Percentiles rank a stretch among this genome's conserved stretches.
Evolutionary conservation across 2,329 filamentous ascomycete genomes (phyloP).

Genomic region (Cladosporium sp.): DNA sequence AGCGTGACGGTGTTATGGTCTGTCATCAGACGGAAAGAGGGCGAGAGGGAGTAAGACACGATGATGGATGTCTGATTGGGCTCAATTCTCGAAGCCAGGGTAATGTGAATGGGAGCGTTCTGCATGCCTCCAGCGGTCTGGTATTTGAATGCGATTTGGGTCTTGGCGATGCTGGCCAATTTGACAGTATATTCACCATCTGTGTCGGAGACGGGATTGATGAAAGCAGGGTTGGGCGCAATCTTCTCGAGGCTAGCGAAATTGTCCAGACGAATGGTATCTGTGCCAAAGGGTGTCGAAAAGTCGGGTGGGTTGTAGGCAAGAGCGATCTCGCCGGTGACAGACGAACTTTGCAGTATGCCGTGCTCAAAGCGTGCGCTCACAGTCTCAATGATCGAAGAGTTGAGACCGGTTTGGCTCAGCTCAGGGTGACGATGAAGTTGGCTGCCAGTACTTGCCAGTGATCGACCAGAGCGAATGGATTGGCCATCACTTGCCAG

Average conservation of each 20-base stretch:
- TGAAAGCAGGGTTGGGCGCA: constrained; percentile 88
- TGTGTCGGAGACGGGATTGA: constrained; percentile 67
- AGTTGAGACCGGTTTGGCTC: constrained; percentile 75
- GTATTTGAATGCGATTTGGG: constrained; percentile 87
- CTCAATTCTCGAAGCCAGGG: constrained; percentile 79
- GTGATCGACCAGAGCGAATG: constrained; percentile 81
- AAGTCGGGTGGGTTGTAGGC: constrained; percentile 67
- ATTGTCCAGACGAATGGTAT: constrained; percentile 82
- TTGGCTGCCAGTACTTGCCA: constrained; percentile 66
- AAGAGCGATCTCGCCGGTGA: constrained; percentile 87
- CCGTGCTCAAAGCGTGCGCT: constrained; percentile 79
- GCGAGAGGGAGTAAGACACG: constrained; percentile 81
- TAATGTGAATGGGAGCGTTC: constrained; percentile 69
- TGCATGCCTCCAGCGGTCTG: constrained; percentile 64
- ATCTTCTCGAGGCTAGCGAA: constrained; percentile 87
- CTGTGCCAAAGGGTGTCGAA: constrained; percentile 43
- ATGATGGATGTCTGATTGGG: constrained; percentile 83
- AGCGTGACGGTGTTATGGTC: constrained; percentile 52
- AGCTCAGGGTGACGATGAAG: constrained; percentile 75
- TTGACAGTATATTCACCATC: constrained; percentile 80
- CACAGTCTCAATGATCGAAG: constrained; percentile 90
- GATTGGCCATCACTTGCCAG: constrained; percentile 80
- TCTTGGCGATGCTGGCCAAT: constrained; percentile 65
- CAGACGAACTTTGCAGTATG: constrained; percentile 66
- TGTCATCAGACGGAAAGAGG: constrained; percentile 56